Base-by-base conservation (phyloP, 2,329 filamentous ascomycete species). In the Geosmithia putterillii region DNA sequence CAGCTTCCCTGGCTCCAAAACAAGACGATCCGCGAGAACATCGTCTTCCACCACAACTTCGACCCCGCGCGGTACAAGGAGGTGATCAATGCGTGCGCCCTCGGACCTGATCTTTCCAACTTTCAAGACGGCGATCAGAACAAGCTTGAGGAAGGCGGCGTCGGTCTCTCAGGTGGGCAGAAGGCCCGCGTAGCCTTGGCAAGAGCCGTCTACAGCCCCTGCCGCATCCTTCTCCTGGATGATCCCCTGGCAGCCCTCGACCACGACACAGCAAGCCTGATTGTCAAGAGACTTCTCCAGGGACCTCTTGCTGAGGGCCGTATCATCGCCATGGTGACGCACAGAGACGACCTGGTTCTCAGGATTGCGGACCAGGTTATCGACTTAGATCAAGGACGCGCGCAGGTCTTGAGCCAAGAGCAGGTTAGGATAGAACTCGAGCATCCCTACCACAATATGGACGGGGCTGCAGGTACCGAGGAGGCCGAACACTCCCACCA, bases 301-400 rank as follows among this genome's bases (percentile, higher is more conserved):
- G 73, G 74, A 0, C 66, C 81, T 0, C 73, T 83, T 0, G 64
- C 73, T 9, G 73, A 77, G 44, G 72, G 68, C 7, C 73, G 85
- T 6, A 85, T 83, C 0, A 80, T 86, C 0, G 74, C 92, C n/a
- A 76, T 88, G 37, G 85, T 90, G 40, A 88, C 86, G 0, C 83
- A 88, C 56, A 72, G 81, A 34, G 81, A 89, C n/a, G 81, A 89
- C 47, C 65, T 95, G 9, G 85, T 87, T 46, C 73, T 77, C 18
- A 69, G 74, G n/a, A 67, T 88, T 38, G 85, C 87, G 2, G 68
- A 80, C 41, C 83, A 92, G 53, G 72, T 87, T 15, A 63, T 95
- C 9, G 77, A 88, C 44, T 70, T 95, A 9, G 58, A 69, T 1
- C 67, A 81, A 32, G 82, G 83, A 1, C 63, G 59, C 41, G 79